Evolutionary conservation across 768 basidiomycete genomes (phyloP).

Genomic region (Cyathus striatus): DNA sequence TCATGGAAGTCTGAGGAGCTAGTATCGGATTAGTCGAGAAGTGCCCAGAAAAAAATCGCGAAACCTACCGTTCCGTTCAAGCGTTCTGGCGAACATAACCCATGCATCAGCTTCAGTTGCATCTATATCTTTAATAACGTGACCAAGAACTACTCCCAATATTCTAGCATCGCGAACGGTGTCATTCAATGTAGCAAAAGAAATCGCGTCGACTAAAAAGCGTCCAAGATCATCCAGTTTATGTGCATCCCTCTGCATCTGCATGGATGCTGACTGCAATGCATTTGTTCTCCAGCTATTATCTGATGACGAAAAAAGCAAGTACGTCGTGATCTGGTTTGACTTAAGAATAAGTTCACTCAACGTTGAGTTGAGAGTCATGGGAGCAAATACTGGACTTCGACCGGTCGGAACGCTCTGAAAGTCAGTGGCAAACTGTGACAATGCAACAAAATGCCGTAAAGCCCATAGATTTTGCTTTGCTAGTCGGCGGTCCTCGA

Average conservation of each 20-base stretch:
- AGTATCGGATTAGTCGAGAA: neutral
- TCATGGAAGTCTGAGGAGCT: constrained; percentile 72
- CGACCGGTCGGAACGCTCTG: constrained; percentile 43
- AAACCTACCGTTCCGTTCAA: constrained; percentile 57
- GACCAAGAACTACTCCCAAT: constrained; percentile 54
- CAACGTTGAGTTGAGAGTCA: constrained; percentile 27
- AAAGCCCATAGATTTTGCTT: constrained; percentile 61
- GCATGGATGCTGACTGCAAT: constrained; percentile 25
- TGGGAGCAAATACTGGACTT: constrained; percentile 43
- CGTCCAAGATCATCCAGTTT: constrained; percentile 16
- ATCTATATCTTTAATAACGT: constrained; percentile 53
- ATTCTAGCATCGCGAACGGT: constrained; percentile 52
- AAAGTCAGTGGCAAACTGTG: constrained; percentile 59
- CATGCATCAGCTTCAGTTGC: constrained; percentile 71
- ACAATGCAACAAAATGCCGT: constrained; percentile 61
- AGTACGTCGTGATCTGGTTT: constrained; percentile 56
- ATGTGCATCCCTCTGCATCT: constrained; percentile 12
- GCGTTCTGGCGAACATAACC: constrained; percentile 61
- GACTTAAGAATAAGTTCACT: constrained; percentile 38
- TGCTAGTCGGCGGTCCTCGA: constrained; percentile 55
- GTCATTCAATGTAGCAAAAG: constrained; percentile 30
- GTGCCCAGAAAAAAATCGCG: neutral
- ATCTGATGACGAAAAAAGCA: constrained; percentile 44
- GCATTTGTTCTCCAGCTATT: constrained; percentile 47
- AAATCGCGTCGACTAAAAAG: constrained; percentile 24